These are phyloP conservation scores for Megacollybia marginata DNA, from an alignment of 768 basidiomycete genomes.

Conservation along the genomic window DNA sequence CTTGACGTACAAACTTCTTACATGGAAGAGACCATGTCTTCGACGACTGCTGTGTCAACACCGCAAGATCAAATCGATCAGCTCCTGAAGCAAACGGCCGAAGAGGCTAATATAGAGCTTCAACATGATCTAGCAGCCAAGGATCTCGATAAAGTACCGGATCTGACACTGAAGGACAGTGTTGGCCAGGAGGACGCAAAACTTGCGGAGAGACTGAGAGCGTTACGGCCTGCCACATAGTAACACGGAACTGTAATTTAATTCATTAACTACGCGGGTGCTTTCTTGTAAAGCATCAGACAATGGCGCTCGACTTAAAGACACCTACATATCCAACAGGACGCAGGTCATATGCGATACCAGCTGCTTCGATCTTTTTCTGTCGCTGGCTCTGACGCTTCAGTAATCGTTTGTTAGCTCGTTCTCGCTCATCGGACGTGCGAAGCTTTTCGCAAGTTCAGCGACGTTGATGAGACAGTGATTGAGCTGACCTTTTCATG, in stretches of 20 bases:
- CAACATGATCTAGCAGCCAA: slow-evolving; percentile 81
- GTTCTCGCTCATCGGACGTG: slow-evolving; percentile 60
- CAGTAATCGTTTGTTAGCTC: slow-evolving; percentile 60
- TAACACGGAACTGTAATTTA: not conserved
- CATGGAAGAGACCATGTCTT: slow-evolving; percentile 96
- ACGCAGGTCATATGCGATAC: slow-evolving; percentile 84
- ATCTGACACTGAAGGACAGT: slow-evolving; percentile 43
- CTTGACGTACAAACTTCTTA: slow-evolving; percentile 97
- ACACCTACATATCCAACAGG: slow-evolving; percentile 74
- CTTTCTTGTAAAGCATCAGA: not conserved
- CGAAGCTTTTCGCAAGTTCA: slow-evolving; percentile 44
- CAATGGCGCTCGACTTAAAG: not conserved
- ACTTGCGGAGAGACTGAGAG: slow-evolving; percentile 83
- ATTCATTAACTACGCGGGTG: too few relatives aligned
- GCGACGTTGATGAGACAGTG: too few relatives aligned
- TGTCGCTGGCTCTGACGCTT: slow-evolving; percentile 74
- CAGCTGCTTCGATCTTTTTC: slow-evolving; percentile 68
- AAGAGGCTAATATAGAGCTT: slow-evolving; percentile 93
- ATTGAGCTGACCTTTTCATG: slow-evolving; percentile 68
- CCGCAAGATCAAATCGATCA: slow-evolving; percentile 97
- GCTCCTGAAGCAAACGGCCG: slow-evolving; percentile 89
- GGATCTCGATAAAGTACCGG: slow-evolving; percentile 52
- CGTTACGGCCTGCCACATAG: slow-evolving; percentile 73
- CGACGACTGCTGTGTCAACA: slow-evolving; percentile 86
- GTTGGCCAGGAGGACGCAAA: slow-evolving; percentile 71